A percentile compares a stretch with the other conserved stretches of the same genome.
Evolutionary conservation across 352 stramenopile species (phyloP).

Genomic region (Phytophthora brassicae): DNA sequence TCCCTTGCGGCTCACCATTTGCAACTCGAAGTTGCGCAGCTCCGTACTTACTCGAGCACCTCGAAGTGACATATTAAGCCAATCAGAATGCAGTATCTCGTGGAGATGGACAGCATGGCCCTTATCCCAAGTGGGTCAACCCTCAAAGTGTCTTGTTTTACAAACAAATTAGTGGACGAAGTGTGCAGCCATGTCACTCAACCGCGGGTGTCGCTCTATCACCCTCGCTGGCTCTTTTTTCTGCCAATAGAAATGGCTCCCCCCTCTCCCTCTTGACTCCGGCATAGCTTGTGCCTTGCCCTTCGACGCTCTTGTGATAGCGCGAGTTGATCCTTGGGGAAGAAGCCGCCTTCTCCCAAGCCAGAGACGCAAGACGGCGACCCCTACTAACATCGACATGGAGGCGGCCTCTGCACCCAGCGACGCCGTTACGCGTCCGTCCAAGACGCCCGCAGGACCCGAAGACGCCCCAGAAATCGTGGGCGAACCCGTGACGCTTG

Average conservation of each 20-base stretch:
- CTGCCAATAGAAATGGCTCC: constrained; percentile 44
- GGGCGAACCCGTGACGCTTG: constrained; percentile 30
- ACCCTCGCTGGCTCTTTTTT: constrained; percentile 43
- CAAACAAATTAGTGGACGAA: too few relatives aligned
- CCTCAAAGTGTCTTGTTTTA: too few relatives aligned
- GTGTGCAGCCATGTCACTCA: constrained; percentile 10
- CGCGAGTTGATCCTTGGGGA: constrained; percentile 1
- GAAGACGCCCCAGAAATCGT: constrained; percentile 37
- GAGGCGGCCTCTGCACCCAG: constrained; percentile 18
- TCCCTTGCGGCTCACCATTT: constrained; percentile 15
- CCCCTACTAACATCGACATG: constrained; percentile 24
- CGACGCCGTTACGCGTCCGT: constrained; percentile 19
- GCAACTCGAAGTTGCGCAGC: background rate
- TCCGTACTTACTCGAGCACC: too few relatives aligned
- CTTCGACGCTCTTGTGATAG: constrained; percentile 1
- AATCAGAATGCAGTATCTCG: constrained; percentile 15
- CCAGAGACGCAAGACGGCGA: constrained; percentile 6
- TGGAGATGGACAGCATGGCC: background rate
- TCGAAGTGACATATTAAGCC: constrained; percentile 21
- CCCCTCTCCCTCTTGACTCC: constrained; percentile 28
- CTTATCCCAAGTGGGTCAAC: background rate
- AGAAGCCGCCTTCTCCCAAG: background rate
- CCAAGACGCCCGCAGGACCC: constrained; percentile 23
- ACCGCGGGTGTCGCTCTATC: background rate
- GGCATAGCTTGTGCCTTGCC: constrained; percentile 32